phyloP scores from a whole-genome alignment of 108 stramenopile genomes.

The Nitzschia sp. region DNA sequence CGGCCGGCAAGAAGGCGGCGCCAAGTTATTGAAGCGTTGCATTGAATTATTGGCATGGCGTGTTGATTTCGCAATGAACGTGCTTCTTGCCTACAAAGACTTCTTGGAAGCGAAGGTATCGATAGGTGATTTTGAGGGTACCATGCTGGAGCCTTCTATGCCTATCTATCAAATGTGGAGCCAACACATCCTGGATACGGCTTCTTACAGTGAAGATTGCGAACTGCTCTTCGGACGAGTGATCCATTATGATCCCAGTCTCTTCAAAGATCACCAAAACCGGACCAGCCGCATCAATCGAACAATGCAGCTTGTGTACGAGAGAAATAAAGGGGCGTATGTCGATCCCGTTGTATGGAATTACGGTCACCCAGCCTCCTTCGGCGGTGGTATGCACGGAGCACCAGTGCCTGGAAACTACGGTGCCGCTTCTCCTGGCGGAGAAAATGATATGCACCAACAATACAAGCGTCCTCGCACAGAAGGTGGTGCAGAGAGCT shows the following conservation, averaged over 20 bases:
- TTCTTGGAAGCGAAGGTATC: conserved; percentile 54
- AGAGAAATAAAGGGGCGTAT: not conserved
- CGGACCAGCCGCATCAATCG: not conserved
- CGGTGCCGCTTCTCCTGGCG: not conserved
- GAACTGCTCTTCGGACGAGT: conserved; percentile 36
- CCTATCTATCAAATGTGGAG: conserved; percentile 60
- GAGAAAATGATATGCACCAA: not conserved
- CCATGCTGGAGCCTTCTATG: conserved; percentile 38
- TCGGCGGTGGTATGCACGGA: not conserved
- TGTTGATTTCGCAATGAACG: conserved; percentile 32
- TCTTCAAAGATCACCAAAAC: not conserved
- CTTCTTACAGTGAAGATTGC: conserved; percentile 44
- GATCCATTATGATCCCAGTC: conserved; percentile 26
- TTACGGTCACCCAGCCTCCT: not conserved
- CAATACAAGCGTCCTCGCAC: not conserved
- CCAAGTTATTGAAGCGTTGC: conserved; percentile 46
- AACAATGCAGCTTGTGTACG: not conserved
- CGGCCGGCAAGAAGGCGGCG: conserved; percentile 35
- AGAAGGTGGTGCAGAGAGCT: not conserved
- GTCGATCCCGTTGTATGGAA: conserved; percentile 1
- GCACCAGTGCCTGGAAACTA: not conserved
- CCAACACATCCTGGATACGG: conserved; percentile 49
- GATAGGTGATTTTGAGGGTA: conserved; percentile 43
- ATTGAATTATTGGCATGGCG: conserved; percentile 37
- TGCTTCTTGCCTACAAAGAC: conserved; percentile 47